Evolutionary conservation across 2,329 filamentous ascomycete species (phyloP).

Genomic region (Macroventuria anomochaeta): DNA sequence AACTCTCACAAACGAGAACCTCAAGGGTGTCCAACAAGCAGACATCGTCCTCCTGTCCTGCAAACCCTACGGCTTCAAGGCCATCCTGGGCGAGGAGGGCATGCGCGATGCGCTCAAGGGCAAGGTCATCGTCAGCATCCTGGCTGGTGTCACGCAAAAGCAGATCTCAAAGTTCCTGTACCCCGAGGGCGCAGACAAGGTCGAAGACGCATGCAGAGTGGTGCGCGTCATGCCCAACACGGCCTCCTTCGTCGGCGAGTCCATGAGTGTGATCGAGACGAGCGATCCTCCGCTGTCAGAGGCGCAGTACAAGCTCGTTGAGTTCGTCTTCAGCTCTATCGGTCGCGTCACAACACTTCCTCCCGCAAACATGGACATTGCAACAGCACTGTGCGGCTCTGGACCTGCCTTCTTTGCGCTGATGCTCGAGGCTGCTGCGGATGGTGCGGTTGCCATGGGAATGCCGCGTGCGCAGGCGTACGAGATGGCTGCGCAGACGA

Average conservation of each 20-base stretch:
- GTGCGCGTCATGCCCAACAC: constrained; percentile 88
- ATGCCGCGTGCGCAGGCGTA: constrained; percentile 74
- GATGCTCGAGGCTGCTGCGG: constrained; percentile 75
- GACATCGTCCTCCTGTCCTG: constrained; percentile 80
- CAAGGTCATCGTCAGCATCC: constrained; percentile 82
- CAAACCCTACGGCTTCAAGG: constrained; percentile 77
- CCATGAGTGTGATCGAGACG: constrained; percentile 78
- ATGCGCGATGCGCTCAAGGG: constrained; percentile 76
- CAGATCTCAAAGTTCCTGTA: constrained; percentile 73
- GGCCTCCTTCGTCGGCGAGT: constrained; percentile 76
- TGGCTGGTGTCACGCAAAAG: constrained; percentile 74
- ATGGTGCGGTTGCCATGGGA: constrained; percentile 81
- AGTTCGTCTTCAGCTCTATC: constrained; percentile 78
- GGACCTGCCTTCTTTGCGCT: constrained; percentile 79
- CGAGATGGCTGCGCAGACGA: constrained; percentile 79
- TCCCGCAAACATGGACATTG: constrained; percentile 71
- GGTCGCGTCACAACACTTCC: constrained; percentile 74
- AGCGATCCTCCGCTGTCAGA: constrained; percentile 64
- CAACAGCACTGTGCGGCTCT: constrained; percentile 75
- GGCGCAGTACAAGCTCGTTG: constrained; percentile 64
- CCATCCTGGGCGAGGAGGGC: constrained; percentile 70
- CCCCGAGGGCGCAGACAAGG: constrained; percentile 53
- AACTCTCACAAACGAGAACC: constrained; percentile 75
- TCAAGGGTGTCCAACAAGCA: constrained; percentile 68
- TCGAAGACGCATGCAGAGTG: constrained; percentile 63